Base-by-base conservation (phyloP, 352 stramenopile genomes). In the Phytopythium cucurbitacearum region DNA sequence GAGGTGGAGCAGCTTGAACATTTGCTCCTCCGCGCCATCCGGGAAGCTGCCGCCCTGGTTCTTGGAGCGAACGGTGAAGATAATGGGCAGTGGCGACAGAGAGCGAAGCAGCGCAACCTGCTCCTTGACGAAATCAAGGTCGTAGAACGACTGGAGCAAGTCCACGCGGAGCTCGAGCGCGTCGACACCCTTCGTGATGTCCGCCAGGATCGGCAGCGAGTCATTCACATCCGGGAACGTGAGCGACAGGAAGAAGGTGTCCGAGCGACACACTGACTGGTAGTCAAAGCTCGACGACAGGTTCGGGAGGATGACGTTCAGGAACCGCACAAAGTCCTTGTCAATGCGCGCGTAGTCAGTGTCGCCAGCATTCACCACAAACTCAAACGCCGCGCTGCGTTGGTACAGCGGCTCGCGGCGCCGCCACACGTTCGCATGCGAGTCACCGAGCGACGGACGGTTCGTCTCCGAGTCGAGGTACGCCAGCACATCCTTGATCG, bases 131-230 rank as follows among this genome's bases (percentile, higher is more conserved):
- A 90, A 72, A 42, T 61, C 57, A 40, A 67, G 21, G 82, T 86
- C 62, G 50, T 73, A 58, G 33, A 73, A 68, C 12, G 67, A 59
- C 48, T 76, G 59, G 10, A 98, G 71, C 59, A 98, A 68, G 75
- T 98, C 97, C 8, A 98, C 92, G 43, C 97, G 91, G 53, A 99
- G 86, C 71, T 99, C 97, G 43, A 99, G 84, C 4, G 93, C 94
- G 81, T 99, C 92, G 5, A 97, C 91, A 57, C 96, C 95, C 44
- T 68, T 56, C 3, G 69, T 71, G 48, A 91, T 83, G 33, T 84
- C 59, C 10, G 53, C 53, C 16, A 91, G 69, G 45, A 85, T 58
- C 28, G 64, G 43, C 1, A 69, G 64, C 37, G 79, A 71, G 15
- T 76, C 76, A 33, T 64, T 62, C 42, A 89, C 57, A 33, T 91